Base-by-base conservation (phyloP, 176 grass and related monocot genomes). In the Oryza coarctata region DNA sequence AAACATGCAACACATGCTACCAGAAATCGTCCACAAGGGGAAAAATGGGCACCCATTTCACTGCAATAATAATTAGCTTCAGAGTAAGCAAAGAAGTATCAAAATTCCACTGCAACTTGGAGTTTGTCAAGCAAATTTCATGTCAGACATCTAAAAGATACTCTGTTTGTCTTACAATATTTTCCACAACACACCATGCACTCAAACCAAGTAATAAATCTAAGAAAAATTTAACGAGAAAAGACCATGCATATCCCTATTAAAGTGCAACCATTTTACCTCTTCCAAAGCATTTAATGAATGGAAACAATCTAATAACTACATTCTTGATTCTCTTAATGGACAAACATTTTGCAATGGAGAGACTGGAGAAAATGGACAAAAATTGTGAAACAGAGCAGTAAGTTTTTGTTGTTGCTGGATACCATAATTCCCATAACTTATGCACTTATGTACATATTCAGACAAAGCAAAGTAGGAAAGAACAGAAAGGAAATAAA, bases 1-100 rank as follows among this genome's bases (percentile, higher is more conserved):
- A 96, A 90, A 83, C 97, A 99, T 74, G 97, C 97, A 86, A 99
- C 97, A 69, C 97, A 99, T 43, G 89, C 97, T 31, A 99, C 97
- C 83, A 99, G 50, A 92, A 90, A 99, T 63, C 97, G 93, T 22
- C 97, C 97, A 76, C 97, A 94, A 11, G 97, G 97, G 69, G 97
- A 99, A 86, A 99, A 95, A 86, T 94, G 97, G 75, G 97, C 91
- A 78, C 97, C 97, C 97, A 99, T 99, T 91, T 99, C 97, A 92
- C 97, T 99, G 93, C 25, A 89, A 84, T 62, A 33, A 76, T 64
- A 52, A 79, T 72, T 65, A 79, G 65, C 18, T 86, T 83, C 1
- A 61, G 20, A 76, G 72, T 73, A 90, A 86, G 62, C 79, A 80
- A 47, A 73, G 43, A 85, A 39, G 17, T 36, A 29, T 15, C 71